These are phyloP conservation scores for Talaromyces sp. DNA, from an alignment of 2,329 filamentous ascomycete species.

Conservation along the genomic window DNA sequence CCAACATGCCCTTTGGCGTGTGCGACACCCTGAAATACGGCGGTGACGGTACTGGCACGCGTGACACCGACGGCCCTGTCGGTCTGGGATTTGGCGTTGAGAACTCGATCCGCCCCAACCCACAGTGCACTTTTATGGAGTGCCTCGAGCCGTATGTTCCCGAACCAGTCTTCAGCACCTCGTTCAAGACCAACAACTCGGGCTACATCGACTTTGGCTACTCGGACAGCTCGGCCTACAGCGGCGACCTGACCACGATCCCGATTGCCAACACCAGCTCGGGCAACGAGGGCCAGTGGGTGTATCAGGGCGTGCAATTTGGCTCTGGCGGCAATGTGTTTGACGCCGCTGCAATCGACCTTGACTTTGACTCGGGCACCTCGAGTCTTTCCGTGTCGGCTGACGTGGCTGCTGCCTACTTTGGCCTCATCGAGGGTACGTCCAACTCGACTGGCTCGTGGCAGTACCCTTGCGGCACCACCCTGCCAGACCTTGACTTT, in stretches of 20 bases:
- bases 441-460: background rate
- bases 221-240: background rate
- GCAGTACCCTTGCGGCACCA: background rate
- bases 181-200: background rate
- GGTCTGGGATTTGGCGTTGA: background rate
- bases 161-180: background rate
- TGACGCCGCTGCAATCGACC: background rate
- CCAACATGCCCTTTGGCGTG: background rate
- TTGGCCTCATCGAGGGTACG: background rate
- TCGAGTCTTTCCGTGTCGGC: background rate
- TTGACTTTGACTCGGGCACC: background rate
- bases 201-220: background rate
- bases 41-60: background rate
- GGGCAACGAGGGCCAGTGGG: background rate
- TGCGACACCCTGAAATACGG: background rate
- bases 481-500: background rate
- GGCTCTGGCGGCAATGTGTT: background rate
- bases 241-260: background rate
- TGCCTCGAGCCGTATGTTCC: background rate
- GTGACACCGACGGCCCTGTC: background rate
- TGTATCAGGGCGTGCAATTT: background rate
- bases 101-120: background rate
- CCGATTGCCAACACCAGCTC: background rate
- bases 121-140: background rate
- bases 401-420: background rate